A percentile compares a stretch with the other conserved stretches of the same genome.
Conservation (phyloP, 352 stramenopile genomes). For the Pythium periplocum region DNA sequence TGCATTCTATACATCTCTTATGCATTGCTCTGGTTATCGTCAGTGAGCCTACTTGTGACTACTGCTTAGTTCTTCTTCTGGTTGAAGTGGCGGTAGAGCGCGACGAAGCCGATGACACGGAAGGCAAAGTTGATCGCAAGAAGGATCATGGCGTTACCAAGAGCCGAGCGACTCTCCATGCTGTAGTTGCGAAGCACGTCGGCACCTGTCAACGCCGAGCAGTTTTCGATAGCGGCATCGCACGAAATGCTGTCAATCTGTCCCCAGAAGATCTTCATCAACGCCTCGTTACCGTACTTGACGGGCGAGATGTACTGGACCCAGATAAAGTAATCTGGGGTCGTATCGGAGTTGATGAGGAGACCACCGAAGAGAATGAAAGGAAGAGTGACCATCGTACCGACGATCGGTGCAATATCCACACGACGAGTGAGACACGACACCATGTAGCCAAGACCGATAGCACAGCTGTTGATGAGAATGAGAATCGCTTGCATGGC, state of each 20-base stretch:
- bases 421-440: constrained; percentile 25
- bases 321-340: constrained; percentile 45
- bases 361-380: constrained; percentile 46
- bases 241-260: constrained; percentile 1
- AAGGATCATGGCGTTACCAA: constrained; percentile 3
- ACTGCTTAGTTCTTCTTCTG: too few relatives aligned
- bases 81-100: constrained; percentile 14
- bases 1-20: too few relatives aligned
- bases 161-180: constrained; percentile 1
- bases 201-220: constrained; percentile 5
- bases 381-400: constrained; percentile 35
- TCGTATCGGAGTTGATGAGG: constrained; percentile 34
- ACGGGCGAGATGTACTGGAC: constrained; percentile 55
- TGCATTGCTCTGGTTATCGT: too few relatives aligned
- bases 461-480: constrained; percentile 25
- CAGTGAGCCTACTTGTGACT: too few relatives aligned
- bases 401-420: constrained; percentile 34
- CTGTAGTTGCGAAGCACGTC: constrained; percentile 17
- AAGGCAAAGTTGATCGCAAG: constrained; percentile 10
- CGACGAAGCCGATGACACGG: constrained; percentile 8
- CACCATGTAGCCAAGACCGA: constrained; percentile 34
- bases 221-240: constrained; percentile 3
- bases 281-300: constrained; percentile 40
- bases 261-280: constrained; percentile 8
- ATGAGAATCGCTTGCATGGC: constrained; percentile 31